Conservation (phyloP, 495 filamentous ascomycete genomes). For the Penicillium flavigenum region DNA sequence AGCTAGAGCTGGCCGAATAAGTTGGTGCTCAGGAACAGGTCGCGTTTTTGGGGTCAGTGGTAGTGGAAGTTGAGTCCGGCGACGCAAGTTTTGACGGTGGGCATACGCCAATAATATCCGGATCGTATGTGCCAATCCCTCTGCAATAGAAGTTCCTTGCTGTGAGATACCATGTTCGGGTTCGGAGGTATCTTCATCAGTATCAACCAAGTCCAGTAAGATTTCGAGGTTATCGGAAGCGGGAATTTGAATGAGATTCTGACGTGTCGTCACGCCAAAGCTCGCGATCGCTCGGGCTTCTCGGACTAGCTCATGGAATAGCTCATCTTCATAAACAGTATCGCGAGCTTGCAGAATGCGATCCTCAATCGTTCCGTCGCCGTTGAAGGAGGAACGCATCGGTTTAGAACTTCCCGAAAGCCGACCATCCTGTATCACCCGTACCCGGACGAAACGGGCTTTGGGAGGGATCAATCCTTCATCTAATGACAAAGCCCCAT, state of each 20-base stretch:
- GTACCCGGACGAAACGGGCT: slow-evolving; percentile 64
- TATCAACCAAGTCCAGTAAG: slow-evolving; percentile 63
- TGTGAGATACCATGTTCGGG: slow-evolving; percentile 12
- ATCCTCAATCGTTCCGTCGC: slow-evolving; percentile 52
- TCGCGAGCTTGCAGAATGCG: slow-evolving; percentile 80
- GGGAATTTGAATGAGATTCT: slow-evolving; percentile 58
- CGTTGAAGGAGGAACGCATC: slow-evolving; percentile 31
- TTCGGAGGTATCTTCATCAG: slow-evolving; percentile 39
- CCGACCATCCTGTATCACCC: slow-evolving; percentile 43
- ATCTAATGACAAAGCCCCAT: slow-evolving; percentile 74
- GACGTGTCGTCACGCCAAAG: slow-evolving; percentile 61
- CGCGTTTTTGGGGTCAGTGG: slow-evolving; percentile 55
- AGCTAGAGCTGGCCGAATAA: slow-evolving; percentile 66
- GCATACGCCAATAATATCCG: slow-evolving; percentile 70
- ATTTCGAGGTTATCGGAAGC: slow-evolving; percentile 53
- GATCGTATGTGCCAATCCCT: slow-evolving; percentile 58
- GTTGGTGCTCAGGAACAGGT: slow-evolving; percentile 51
- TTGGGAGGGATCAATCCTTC: slow-evolving; percentile 58
- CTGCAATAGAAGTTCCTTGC: slow-evolving; percentile 45
- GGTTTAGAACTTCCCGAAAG: slow-evolving; percentile 45
- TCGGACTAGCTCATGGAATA: slow-evolving; percentile 86
- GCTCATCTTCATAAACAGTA: slow-evolving; percentile 84
- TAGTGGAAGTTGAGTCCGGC: slow-evolving; percentile 59
- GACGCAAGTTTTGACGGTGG: slow-evolving; percentile 65
- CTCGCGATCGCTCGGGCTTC: slow-evolving; percentile 71